phyloP scores from a whole-genome alignment of 116 monocot species.

The Iris pallida region DNA sequence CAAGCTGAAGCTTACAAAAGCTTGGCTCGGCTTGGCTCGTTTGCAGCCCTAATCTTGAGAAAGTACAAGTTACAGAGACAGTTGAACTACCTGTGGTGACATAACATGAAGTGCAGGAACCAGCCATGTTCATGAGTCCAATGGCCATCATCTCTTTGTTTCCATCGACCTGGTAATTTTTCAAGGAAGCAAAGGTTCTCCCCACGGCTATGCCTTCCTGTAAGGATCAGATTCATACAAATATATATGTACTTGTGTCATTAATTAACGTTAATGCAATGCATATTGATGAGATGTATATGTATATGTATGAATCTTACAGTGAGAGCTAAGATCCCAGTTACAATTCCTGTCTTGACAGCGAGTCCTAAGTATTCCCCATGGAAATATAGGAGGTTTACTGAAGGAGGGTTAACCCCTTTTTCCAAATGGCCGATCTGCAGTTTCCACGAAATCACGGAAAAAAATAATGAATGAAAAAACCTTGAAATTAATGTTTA shows the following conservation, averaged over 20 bases:
- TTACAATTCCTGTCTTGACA: slow-evolving; percentile 63
- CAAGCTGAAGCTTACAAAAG: too few relatives aligned
- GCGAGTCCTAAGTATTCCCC: slow-evolving; percentile 40
- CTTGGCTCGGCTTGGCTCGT: too few relatives aligned
- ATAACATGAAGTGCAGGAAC: slow-evolving; percentile 60
- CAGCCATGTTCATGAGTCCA: slow-evolving; percentile 44
- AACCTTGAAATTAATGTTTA: too few relatives aligned
- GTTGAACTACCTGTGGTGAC: slow-evolving; percentile 23
- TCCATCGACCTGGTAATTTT: slow-evolving; percentile 60
- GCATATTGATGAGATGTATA: too few relatives aligned
- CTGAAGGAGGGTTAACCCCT: slow-evolving; percentile 72
- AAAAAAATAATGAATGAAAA: too few relatives aligned
- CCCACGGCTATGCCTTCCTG: slow-evolving; percentile 38
- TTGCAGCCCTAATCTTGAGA: too few relatives aligned
- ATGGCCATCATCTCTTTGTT: slow-evolving; percentile 50
- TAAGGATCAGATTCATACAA: background rate
- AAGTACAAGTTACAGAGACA: background rate
- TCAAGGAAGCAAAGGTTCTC: slow-evolving; percentile 50
- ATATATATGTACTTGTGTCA: too few relatives aligned
- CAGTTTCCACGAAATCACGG: too few relatives aligned
- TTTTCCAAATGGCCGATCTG: slow-evolving; percentile 61
- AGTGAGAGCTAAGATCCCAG: slow-evolving; percentile 65
- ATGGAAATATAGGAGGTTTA: slow-evolving; percentile 48
- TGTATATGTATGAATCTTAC: slow-evolving; percentile 9
- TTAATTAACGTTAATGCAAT: too few relatives aligned